A percentile compares a stretch with the other conserved stretches of the same genome.
Evolutionary conservation across 2,329 filamentous ascomycete species (phyloP).

Genomic region (Keithomyces neogunnii): DNA sequence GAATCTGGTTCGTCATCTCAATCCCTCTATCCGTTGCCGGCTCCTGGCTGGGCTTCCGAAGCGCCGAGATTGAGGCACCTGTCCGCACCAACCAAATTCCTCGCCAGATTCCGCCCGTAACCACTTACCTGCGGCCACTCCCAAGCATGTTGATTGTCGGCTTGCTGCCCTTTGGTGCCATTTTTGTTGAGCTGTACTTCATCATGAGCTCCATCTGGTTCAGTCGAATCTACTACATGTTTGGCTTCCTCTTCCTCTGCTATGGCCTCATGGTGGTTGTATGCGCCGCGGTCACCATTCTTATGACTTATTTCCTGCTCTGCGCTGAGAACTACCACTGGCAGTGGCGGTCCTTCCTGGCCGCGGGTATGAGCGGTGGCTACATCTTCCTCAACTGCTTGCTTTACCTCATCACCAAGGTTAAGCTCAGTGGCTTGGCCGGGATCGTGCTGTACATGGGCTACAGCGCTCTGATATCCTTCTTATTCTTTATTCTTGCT

Average conservation of each 20-base stretch:
- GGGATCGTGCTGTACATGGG: conserved; percentile 88
- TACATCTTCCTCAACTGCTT: conserved; percentile 92
- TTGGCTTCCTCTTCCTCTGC: conserved; percentile 96
- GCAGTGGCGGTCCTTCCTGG: conserved; percentile 95
- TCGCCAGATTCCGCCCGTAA: conserved; percentile 81
- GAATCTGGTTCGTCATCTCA: conserved; percentile 96
- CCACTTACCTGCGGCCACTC: conserved; percentile 74
- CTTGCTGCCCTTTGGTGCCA: conserved; percentile 87
- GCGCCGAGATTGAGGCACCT: conserved; percentile 61
- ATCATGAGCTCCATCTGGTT: conserved; percentile 99
- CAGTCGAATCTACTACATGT: conserved; percentile 99
- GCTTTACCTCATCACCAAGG: conserved; percentile 81
- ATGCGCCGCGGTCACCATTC: conserved; percentile 80
- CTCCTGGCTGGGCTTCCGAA: conserved; percentile 88
- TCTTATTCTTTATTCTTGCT: conserved; percentile 87
- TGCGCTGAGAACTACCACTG: conserved; percentile 97
- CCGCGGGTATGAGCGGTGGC: conserved; percentile 78
- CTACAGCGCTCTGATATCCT: conserved; percentile 82
- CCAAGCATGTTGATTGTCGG: conserved; percentile 90
- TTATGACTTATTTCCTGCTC: conserved; percentile 93
- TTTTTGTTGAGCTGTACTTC: conserved; percentile 98
- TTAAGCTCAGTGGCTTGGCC: conserved; percentile 76
- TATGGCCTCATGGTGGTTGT: conserved; percentile 97
- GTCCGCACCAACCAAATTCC: conserved; percentile 97
- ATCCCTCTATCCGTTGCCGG: conserved; percentile 84